A percentile compares a stretch with the other conserved stretches of the same genome.
Conservation (phyloP, 208 protist genomes). For the Trypanosomatidae sp. region DNA sequence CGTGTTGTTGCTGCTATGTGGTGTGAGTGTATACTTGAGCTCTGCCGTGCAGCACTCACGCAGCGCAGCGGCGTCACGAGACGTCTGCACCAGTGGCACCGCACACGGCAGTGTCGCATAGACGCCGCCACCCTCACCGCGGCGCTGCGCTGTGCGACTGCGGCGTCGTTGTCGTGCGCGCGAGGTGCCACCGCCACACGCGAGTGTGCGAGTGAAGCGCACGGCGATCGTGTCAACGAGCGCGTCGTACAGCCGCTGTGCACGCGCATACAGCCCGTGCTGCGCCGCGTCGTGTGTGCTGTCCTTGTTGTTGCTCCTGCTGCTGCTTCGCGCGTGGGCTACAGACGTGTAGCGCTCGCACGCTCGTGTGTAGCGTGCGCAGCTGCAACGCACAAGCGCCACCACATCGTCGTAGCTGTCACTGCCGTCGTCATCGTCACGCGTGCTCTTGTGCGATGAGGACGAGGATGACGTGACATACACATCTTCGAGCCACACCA, state of each 20-base stretch:
- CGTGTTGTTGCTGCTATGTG: neutral
- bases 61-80: constrained; percentile 27
- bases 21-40: constrained; percentile 43
- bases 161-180: no score
- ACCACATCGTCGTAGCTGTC: neutral
- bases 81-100: constrained; percentile 15
- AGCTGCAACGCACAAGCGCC: neutral
- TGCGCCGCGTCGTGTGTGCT: constrained; percentile 2
- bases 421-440: neutral
- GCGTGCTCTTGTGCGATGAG: no score
- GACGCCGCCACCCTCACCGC: no score
- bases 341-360: neutral
- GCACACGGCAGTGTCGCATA: no score
- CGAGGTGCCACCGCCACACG: constrained; percentile 23
- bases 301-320: neutral
- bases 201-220: constrained; percentile 33
- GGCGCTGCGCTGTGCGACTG: no score
- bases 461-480: no score
- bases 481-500: no score
- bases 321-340: neutral
- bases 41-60: constrained; percentile 50
- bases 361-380: neutral
- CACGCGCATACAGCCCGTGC: constrained; percentile 3
- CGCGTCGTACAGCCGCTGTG: constrained; percentile 18
- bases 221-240: constrained; percentile 51